Percentiles rank a stretch among this genome's conserved stretches.
Conservation (phyloP, 169 alveolate species). For the Fabrea salina region DNA sequence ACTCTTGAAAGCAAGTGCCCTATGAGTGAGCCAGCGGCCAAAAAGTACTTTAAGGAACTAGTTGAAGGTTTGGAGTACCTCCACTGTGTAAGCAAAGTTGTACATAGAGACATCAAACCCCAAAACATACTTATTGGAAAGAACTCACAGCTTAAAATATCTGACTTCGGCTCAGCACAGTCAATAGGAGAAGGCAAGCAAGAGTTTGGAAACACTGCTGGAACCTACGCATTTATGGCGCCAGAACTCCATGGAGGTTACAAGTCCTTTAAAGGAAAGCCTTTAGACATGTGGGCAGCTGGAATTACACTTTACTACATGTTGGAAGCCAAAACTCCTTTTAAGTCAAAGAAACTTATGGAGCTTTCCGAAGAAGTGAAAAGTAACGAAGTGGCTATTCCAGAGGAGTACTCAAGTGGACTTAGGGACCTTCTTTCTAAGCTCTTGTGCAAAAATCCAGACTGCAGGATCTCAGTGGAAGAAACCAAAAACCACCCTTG, state of each 20-base stretch:
- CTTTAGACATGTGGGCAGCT: conserved; percentile 29
- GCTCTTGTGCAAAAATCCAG: conserved; percentile 52
- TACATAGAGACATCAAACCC: conserved; percentile 33
- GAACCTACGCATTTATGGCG: conserved; percentile 68
- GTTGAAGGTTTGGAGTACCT: background rate
- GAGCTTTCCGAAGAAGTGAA: background rate
- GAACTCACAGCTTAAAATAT: conserved; percentile 65
- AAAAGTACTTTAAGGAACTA: conserved; percentile 6
- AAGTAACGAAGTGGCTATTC: background rate
- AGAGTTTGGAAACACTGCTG: conserved; percentile 56
- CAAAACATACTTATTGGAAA: conserved; percentile 77
- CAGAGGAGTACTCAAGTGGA: background rate
- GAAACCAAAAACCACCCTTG: background rate
- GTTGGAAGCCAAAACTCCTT: conserved; percentile 7
- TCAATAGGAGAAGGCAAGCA: background rate
- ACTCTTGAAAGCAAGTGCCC: background rate
- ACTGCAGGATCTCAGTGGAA: conserved; percentile 54
- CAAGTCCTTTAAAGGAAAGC: background rate
- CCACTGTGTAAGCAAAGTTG: background rate
- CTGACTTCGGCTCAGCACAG: conserved; percentile 83
- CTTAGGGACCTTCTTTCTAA: conserved; percentile 43
- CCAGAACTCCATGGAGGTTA: conserved; percentile 56
- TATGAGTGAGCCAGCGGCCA: background rate
- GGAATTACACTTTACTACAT: conserved; percentile 19
- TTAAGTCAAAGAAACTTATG: background rate